Percentiles rank a stretch among this genome's conserved stretches.
These are phyloP conservation scores for Macroventuria anomochaeta DNA, from an alignment of 2,329 filamentous ascomycete genomes.

Conservation along the genomic window DNA sequence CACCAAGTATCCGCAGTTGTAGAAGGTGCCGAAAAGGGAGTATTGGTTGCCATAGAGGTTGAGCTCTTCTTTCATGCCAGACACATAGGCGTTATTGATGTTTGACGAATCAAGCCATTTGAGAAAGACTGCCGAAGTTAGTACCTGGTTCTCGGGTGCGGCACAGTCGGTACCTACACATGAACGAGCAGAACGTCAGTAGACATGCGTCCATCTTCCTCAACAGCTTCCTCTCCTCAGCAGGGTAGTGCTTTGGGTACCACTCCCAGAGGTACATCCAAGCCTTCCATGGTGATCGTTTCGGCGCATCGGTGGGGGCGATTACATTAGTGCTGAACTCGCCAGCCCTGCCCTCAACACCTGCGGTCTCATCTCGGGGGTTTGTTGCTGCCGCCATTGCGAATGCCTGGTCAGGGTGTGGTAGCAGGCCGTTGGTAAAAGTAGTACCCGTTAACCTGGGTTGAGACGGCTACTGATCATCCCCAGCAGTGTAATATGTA, in stretches of 20 bases:
- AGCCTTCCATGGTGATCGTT: constrained; percentile 47
- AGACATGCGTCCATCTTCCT: constrained; percentile 48
- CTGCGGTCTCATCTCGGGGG: constrained; percentile 30
- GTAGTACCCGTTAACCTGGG: constrained; percentile 12
- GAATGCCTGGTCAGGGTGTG: constrained; percentile 7
- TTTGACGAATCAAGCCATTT: constrained; percentile 50
- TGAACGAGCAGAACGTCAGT: constrained; percentile 47
- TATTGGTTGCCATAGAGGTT: constrained; percentile 65
- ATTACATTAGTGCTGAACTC: constrained; percentile 39
- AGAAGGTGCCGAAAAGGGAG: constrained; percentile 54
- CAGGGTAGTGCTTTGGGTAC: constrained; percentile 47
- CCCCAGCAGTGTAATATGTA: constrained; percentile 35
- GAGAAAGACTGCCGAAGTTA: constrained; percentile 41
- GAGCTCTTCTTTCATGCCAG: constrained; percentile 44
- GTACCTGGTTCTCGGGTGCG: background rate
- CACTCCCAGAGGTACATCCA: constrained; percentile 50
- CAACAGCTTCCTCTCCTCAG: constrained; percentile 43
- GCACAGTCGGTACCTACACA: constrained; percentile 38
- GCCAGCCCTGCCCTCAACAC: constrained; percentile 27
- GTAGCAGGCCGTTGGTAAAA: constrained; percentile 9
- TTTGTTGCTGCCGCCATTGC: constrained; percentile 27
- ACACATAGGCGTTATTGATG: constrained; percentile 55
- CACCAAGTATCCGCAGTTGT: constrained; percentile 50
- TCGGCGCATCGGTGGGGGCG: constrained; percentile 43
- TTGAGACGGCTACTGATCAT: constrained; percentile 6